Base-by-base conservation (phyloP, 306 rosid species). In the Parietaria judaica region DNA sequence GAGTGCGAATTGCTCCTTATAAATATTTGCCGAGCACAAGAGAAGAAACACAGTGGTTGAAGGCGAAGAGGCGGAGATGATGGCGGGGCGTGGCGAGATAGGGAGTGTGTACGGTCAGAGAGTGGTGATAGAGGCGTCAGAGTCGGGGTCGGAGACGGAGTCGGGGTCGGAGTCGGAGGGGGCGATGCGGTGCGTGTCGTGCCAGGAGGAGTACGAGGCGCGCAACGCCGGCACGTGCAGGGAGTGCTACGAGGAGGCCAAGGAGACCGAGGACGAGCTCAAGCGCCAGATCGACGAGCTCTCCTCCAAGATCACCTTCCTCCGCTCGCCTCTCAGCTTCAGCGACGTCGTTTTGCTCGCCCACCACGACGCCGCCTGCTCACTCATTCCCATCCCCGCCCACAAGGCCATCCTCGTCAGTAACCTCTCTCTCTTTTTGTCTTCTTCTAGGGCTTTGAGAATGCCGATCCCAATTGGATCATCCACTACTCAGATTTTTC, bases 361-460 rank as follows among this genome's bases (percentile, higher is more conserved):
- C 36, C 65, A 76, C 46, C 69, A 56, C 1, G 82, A 76, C 7
- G 44, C 38, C 16, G 39, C 74, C 56, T 68, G 9, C 52, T 68
- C 49, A 15, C 70, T 84, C 3, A 77, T 91, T 34, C 70, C 86
- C 3, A 79, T 91, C 45, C 85, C 89, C 2, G 95, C 95, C 50
- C 98, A 92, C 58, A 88, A 78, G 73, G 83, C 87, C 56, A 69
- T 92, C 72, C 76, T 92, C 81, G 98, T 91, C 16, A 67, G 91
- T 70, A 56, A 59, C 61, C 63, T 48, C 45, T 35, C 58, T 48
- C 0, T 44, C 38, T 53, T 11, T 14, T 6, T 10, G 6, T 39
- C 13, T 63, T 6, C 37, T 0, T 43, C 11, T 9, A 23, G 31
- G 31, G 31, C 31, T 23, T 23, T 23, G 31, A 23, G 31, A 23